Evolutionary conservation across 768 basidiomycete species (phyloP).

Genomic region (Rossbeevera mucosa): DNA sequence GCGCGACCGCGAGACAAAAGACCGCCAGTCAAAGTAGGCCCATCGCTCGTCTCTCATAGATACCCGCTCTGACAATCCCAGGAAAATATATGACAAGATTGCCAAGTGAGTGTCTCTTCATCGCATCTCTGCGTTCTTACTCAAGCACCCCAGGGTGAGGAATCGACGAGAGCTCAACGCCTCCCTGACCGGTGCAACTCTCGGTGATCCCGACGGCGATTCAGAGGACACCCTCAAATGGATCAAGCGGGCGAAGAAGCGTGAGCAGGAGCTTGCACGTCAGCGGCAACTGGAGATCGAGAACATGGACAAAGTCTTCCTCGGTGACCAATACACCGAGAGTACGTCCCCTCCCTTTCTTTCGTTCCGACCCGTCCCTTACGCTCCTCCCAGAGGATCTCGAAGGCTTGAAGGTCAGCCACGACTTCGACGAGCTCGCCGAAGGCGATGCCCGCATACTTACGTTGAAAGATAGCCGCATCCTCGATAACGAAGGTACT

Average conservation of each 20-base stretch:
- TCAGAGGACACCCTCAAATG: slow-evolving; percentile 80
- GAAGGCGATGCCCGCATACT: slow-evolving; percentile 96
- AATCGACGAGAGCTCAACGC: slow-evolving; percentile 91
- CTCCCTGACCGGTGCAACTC: slow-evolving; percentile 87
- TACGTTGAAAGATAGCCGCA: slow-evolving; percentile 87
- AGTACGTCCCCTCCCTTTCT: slow-evolving; percentile 46
- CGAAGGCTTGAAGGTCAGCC: slow-evolving; percentile 91
- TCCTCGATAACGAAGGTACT: slow-evolving; percentile 49
- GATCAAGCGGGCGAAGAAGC: slow-evolving; percentile 89
- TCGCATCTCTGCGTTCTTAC: slow-evolving; percentile 20
- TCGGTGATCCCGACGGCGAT: slow-evolving; percentile 81
- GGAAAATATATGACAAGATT: slow-evolving; percentile 70
- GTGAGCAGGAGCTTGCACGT: slow-evolving; percentile 81
- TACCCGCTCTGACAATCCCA: slow-evolving; percentile 31
- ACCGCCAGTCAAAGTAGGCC: slow-evolving; percentile 72
- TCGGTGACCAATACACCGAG: slow-evolving; percentile 78
- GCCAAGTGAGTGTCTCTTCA: slow-evolving; percentile 75
- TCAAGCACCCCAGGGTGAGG: slow-evolving; percentile 67
- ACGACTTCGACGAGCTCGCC: slow-evolving; percentile 87
- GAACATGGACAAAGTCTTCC: slow-evolving; percentile 72
- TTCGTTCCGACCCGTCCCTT: background rate
- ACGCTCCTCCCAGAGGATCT: slow-evolving; percentile 64
- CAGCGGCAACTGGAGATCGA: slow-evolving; percentile 82
- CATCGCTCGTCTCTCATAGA: slow-evolving; percentile 12
- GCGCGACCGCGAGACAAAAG: slow-evolving; percentile 64